phyloP scores from a whole-genome alignment of 2,329 filamentous ascomycete genomes.

The Penicillium sp. region DNA sequence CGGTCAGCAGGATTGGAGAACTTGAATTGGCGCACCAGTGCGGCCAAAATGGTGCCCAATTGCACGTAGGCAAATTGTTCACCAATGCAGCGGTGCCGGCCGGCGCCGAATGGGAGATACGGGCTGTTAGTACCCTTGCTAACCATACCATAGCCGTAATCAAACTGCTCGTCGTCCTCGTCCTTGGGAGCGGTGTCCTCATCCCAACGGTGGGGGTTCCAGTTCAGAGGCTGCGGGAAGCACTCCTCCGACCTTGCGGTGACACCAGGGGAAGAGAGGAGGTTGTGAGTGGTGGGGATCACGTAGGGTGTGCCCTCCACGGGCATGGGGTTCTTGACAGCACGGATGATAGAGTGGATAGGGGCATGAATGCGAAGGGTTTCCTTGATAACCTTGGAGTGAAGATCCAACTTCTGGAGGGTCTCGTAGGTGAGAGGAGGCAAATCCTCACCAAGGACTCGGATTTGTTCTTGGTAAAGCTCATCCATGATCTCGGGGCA shows the following conservation, averaged over 20 bases:
- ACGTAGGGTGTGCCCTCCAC: conserved; percentile 80
- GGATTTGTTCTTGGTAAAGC: conserved; percentile 77
- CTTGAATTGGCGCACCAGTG: conserved; percentile 75
- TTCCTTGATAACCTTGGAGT: conserved; percentile 84
- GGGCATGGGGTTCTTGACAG: conserved; percentile 83
- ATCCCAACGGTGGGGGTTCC: conserved; percentile 93
- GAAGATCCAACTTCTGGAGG: conserved; percentile 74
- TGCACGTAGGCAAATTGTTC: conserved; percentile 96
- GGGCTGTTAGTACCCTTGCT: conserved; percentile 87
- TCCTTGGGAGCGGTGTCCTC: conserved; percentile 52
- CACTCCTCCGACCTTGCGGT: conserved; percentile 68
- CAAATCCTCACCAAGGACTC: conserved; percentile 70
- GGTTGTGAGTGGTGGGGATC: conserved; percentile 74
- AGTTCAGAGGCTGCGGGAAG: conserved; percentile 78
- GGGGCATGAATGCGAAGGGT: conserved; percentile 87
- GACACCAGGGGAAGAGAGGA: conserved; percentile 83
- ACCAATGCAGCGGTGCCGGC: conserved; percentile 90
- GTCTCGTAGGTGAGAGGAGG: conserved; percentile 75
- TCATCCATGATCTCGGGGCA: conserved; percentile 79
- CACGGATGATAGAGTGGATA: conserved; percentile 92
- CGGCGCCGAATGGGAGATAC: conserved; percentile 91
- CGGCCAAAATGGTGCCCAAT: conserved; percentile 78
- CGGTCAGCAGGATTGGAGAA: conserved; percentile 58
- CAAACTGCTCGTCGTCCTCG: conserved; percentile 70
- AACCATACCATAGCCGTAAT: conserved; percentile 91